Conservation (phyloP, 1,284 basidiomycete genomes). For the Athelia psychrophila region DNA sequence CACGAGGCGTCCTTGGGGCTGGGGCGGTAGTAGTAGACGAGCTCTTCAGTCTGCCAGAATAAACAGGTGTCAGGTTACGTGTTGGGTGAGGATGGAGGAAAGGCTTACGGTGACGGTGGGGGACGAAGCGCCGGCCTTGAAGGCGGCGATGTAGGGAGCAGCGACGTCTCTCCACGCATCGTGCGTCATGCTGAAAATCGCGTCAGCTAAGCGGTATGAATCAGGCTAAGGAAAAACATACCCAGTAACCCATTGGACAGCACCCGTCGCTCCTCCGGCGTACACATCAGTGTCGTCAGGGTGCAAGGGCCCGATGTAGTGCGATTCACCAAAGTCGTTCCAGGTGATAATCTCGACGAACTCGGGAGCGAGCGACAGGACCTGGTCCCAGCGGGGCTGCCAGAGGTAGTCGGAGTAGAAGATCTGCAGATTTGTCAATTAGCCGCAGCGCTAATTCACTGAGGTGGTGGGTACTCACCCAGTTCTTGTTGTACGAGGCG, state of each 20-base stretch:
- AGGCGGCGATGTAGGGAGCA: slow-evolving; percentile 69
- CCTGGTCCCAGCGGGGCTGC: slow-evolving; percentile 69
- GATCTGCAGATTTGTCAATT: slow-evolving; percentile 36
- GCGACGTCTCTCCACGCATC: slow-evolving; percentile 65
- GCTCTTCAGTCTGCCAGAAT: neutral
- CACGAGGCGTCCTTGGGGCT: neutral
- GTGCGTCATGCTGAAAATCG: slow-evolving; percentile 2
- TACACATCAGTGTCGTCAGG: slow-evolving; percentile 63
- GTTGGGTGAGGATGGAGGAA: slow-evolving; percentile 55
- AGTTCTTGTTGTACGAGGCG: slow-evolving; percentile 79
- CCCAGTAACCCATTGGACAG: slow-evolving; percentile 52
- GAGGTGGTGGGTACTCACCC: slow-evolving; percentile 21
- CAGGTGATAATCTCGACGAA: slow-evolving; percentile 62
- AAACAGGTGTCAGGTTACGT: slow-evolving; percentile 8
- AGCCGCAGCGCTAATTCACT: neutral
- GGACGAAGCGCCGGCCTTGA: slow-evolving; percentile 74
- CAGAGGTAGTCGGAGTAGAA: slow-evolving; percentile 73
- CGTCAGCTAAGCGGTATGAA: neutral
- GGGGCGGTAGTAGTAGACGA: no score
- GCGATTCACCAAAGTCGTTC: slow-evolving; percentile 61
- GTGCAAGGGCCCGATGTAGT: slow-evolving; percentile 66
- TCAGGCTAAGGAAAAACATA: neutral
- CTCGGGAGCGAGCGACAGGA: slow-evolving; percentile 60
- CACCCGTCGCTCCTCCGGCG: slow-evolving; percentile 62
- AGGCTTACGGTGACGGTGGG: slow-evolving; percentile 53